These are phyloP conservation scores for Porosira glacialis DNA, from an alignment of 352 stramenopile genomes.

Conservation along the genomic window DNA sequence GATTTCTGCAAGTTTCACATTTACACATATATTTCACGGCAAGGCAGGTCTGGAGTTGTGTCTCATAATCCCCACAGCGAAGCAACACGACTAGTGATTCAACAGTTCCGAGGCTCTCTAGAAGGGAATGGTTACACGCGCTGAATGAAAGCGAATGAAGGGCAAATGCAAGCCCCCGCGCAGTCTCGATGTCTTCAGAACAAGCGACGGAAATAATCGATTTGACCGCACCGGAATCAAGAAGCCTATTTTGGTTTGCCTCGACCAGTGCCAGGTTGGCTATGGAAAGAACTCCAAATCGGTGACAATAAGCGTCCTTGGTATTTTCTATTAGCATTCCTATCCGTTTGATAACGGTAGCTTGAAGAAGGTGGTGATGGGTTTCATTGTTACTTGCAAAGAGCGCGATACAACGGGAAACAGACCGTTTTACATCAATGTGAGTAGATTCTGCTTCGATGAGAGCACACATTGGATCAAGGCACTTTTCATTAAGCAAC, in stretches of 20 bases:
- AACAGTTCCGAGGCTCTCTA: slow-evolving; percentile 86
- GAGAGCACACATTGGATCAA: slow-evolving; percentile 87
- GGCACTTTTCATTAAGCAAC: slow-evolving; percentile 87
- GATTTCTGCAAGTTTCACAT: slow-evolving; percentile 86
- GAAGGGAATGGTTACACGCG: slow-evolving; percentile 86
- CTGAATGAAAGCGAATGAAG: slow-evolving; percentile 88
- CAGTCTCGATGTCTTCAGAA: slow-evolving; percentile 87
- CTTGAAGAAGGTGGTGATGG: slow-evolving; percentile 85
- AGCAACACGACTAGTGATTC: slow-evolving; percentile 85
- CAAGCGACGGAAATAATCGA: slow-evolving; percentile 86
- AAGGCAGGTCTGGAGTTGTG: slow-evolving; percentile 87
- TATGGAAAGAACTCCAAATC: slow-evolving; percentile 89
- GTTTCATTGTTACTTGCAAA: slow-evolving; percentile 89
- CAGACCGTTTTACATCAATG: slow-evolving; percentile 87
- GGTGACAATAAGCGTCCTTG: slow-evolving; percentile 84
- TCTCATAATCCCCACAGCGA: slow-evolving; percentile 88
- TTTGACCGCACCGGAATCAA: slow-evolving; percentile 87
- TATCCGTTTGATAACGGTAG: slow-evolving; percentile 86
- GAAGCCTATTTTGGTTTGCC: slow-evolving; percentile 90
- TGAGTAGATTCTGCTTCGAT: slow-evolving; percentile 59
- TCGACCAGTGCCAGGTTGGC: slow-evolving; percentile 91
- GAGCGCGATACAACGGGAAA: slow-evolving; percentile 88
- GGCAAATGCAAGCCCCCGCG: slow-evolving; percentile 88
- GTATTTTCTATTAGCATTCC: slow-evolving; percentile 83
- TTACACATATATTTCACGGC: slow-evolving; percentile 87